Base-by-base conservation (phyloP, 495 filamentous ascomycete genomes). In the Annulohypoxylon stygium region DNA sequence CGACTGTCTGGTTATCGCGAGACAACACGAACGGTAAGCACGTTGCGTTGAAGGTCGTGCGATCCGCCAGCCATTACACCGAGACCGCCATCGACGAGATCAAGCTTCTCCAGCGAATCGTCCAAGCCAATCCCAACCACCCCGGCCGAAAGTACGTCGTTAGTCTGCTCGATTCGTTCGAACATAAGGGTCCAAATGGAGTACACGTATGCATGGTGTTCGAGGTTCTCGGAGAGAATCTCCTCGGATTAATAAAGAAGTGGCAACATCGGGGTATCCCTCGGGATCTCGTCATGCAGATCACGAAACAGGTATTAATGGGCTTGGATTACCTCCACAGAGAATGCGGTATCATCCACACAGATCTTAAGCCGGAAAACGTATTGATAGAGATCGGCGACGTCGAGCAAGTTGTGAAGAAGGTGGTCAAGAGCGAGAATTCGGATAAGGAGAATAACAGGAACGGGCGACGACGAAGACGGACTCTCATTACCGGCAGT, bases 141-240 rank as follows among this genome's bases (percentile, higher is more conserved):
- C 97, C 96, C 7, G 96, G 96, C 70, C 91, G 94, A 73, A 91
- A 92, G 75, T 94, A 98, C 77, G 95, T 98, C 60, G 96, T 99
- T 73, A 97, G 94, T 79, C 86, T 99, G 18, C 85, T 98, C 66
- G 96, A 99, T 80, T 97, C 93, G 3, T 99, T 99, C 78, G 97
- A 97, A 74, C 96, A 98, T 82, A 97, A 97, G 81, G 96, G 96
- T 4, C 96, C 95, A 12, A 95, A 99, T 80, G 96, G 96, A 43
- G 90, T 93, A 34, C 96, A 99, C 77, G 94, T 98, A 55, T 99
- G 96, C 85, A 99, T 99, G 95, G 96, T 99, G 4, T 99, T 99
- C 74, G 96, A 99, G 80, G 96, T 99, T 11, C 83, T 99, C 54
- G 96, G 96, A 12, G 96, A 99, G 86, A 99, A 99, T 78, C 79